Evolutionary conservation across 805 yeast species (phyloP).

Genomic region (Scheffersomyces lignosus): DNA sequence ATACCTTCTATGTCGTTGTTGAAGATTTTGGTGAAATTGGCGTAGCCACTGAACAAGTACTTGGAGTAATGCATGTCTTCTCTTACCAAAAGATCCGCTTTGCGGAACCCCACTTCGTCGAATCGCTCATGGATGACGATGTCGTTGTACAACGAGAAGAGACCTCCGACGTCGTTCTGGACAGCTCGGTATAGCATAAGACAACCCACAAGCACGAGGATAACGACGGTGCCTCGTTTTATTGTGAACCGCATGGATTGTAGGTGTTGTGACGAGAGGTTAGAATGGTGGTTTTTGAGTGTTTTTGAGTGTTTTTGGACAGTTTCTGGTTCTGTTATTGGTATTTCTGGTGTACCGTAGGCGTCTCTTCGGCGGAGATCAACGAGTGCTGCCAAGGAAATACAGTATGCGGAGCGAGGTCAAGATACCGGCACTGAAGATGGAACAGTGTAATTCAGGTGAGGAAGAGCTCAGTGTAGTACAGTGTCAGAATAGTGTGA

Average conservation of each 20-base stretch:
- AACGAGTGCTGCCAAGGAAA: too few relatives aligned
- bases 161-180: neutral
- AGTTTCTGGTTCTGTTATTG: too few relatives aligned
- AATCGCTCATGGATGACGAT: slow-evolving; percentile 6
- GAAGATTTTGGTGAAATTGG: slow-evolving; percentile 13
- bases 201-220: slow-evolving; percentile 1
- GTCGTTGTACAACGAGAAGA: neutral
- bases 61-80: slow-evolving; percentile 23
- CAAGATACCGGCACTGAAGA: too few relatives aligned
- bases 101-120: slow-evolving; percentile 7
- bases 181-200: neutral
- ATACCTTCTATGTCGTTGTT: slow-evolving; percentile 6
- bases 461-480: too few relatives aligned
- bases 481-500: too few relatives aligned
- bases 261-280: neutral
- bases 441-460: too few relatives aligned
- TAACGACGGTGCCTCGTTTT: slow-evolving; percentile 3
- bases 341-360: too few relatives aligned
- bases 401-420: too few relatives aligned
- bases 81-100: slow-evolving; percentile 13
- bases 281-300: neutral
- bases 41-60: slow-evolving; percentile 20
- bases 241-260: slow-evolving; percentile 7
- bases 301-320: too few relatives aligned
- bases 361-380: too few relatives aligned